phyloP scores from a whole-genome alignment of 306 rosid genomes.

The Quercus mongolica region DNA sequence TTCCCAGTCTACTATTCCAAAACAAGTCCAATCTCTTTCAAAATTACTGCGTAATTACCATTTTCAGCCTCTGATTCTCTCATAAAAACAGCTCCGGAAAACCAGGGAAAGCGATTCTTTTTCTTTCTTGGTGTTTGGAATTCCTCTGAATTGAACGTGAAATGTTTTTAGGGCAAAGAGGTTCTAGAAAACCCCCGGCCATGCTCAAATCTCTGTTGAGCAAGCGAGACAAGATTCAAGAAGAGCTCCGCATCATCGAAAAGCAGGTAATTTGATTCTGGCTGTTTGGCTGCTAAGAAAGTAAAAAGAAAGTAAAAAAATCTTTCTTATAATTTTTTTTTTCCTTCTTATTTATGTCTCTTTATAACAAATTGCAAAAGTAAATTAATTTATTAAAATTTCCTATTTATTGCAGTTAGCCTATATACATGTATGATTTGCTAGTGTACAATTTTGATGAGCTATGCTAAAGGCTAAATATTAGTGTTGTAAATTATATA shows the following conservation, averaged over 20 bases:
- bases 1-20: neutral
- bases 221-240: neutral
- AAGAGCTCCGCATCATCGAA: neutral
- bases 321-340: neutral
- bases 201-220: neutral
- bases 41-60: neutral
- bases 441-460: neutral
- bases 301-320: neutral
- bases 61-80: neutral
- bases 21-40: neutral
- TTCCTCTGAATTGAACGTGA: neutral
- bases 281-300: neutral
- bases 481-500: neutral
- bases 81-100: neutral
- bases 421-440: neutral
- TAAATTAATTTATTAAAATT: neutral
- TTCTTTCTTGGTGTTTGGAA: neutral
- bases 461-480: neutral
- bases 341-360: neutral
- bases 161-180: neutral
- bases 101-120: neutral
- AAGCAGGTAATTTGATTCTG: neutral
- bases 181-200: neutral
- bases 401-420: neutral
- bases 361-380: neutral